Evolutionary conservation across 805 yeast genomes (phyloP), one percentile per base, ranked within the genome.

Genomic region (Candida endomychidarum): DNA sequence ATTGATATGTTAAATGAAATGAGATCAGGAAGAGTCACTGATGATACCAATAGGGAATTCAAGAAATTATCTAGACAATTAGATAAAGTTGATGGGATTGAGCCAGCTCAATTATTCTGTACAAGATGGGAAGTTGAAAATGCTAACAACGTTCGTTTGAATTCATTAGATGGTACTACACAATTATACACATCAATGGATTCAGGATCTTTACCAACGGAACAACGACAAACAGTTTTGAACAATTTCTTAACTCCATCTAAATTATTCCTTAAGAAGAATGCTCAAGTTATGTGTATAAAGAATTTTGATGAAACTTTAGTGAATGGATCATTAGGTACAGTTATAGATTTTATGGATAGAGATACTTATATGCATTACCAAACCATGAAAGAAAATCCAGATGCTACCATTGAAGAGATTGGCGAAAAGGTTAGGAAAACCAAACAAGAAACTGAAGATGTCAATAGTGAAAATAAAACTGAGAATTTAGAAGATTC

Each of bases 201-300:
- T 62, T 71, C 76, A 4, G 89, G 88, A 23, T 30, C 46, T 9
- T 48, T 67, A 8, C 78, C 77, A 34, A 58, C 58, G 3, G 72
- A 62, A 2, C 60, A 66, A 17, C 64, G 75, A 33, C 67, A 67
- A 35, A 67, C 61, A 37, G 52, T 81, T 17, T 57, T 82, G 9
- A 66, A 71, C 16, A 77, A 79, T 49, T 80, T 83, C 47, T 58
- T 85, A 51, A 85, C 89, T 1, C 86, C 87, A 2, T 64, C 69
- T 25, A 62, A 60, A 25, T 55, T 86, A 10, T 65, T 65, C 5
- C 61, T 86, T 51, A 86, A 84, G 52, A 73, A 73, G 40, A 83
- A 83, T 32, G 87, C 91, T 0, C 93, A 85, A 60, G 95, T 86
- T 0, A 85, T 86, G 91, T 78, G 85, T 71, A 72, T 85, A 34